Base-by-base conservation (phyloP, 768 basidiomycete species). In the Tricholoma matsutake region DNA sequence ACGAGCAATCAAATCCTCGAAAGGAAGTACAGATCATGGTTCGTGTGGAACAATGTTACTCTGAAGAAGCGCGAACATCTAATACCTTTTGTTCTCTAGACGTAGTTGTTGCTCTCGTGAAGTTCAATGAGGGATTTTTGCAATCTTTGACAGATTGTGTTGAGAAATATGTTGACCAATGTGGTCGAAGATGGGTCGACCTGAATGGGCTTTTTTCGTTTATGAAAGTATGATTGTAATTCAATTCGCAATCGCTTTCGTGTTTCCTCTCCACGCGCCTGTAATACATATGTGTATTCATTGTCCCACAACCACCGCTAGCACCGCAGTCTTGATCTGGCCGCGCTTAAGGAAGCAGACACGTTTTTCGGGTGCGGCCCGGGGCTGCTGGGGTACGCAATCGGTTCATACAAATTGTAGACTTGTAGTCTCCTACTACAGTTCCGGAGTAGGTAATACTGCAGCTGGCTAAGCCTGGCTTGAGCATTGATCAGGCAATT, bases 121-220 rank as follows among this genome's bases (percentile, higher is more conserved):
- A 60, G 0, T 76, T 78, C 31, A 90, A 96, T 68, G 58, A 65
- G 6, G 69, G 61, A 0, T 77, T 87, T 20, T 77, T 98, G 20
- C 61, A 71, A 2, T 68, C 71, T 5, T 81, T 98, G 75, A 72
- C 73, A 0, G 71, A 67, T 0, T 85, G 86, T 16, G 88, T 92
- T 0, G 80, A 91, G 60, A 88, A 85, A 69, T 92, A 97, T 69
- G 80, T 98, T n/a, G 81, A 92, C 63, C 85, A 87, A 69, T 94
- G 89, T 73, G 96, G 92, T 37, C 81, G 96, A 64, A 83, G 93
- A 60, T 98, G 92, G 89, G 92, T 99, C 16, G 86, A 92, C 65
- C 81, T 99, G 65, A 78, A 80, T 37, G 69, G 79, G 4, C 76
- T 99, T 56, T 98, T 99, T 75, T 86, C 90, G 31, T 89, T 86